Evolutionary conservation across 495 filamentous ascomycete genomes (phyloP), one percentile per base, ranked within the genome.

Genomic region (Hypoxylon trugodes): DNA sequence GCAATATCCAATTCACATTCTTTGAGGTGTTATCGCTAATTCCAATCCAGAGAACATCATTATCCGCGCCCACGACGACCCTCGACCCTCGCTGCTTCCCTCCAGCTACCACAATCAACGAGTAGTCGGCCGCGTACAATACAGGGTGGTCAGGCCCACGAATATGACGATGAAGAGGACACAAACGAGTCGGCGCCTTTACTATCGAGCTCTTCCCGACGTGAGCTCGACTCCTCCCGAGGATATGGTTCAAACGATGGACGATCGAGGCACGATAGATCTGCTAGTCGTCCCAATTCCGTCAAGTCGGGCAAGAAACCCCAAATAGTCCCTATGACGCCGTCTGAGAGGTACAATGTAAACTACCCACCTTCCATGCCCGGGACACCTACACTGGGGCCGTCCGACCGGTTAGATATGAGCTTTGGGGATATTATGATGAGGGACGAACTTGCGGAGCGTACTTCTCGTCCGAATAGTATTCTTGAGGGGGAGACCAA

Each of bases 351-450:
- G 26, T 93, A 92, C 73, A 89, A 96, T 83, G 84, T 98, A 57
- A 98, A 98, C 68, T 96, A 97, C 67, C 95, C 95, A n/a, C 95
- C 95, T 1, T 98, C 95, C 0, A 86, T 96, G 15, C 95, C 95
- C 0, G 86, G 84, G 4, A 89, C 90, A 15, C 95, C 95, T 77
- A 77, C 43, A 24, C 86, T 57, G 82, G 84, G 51, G 69, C 78
- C 42, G 70, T 83, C 45, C 16, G 79, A 77, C 26, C 75, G 57
- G 28, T 66, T 75, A 70, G 77, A 74, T 35, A 84, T 90, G 80
- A 88, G 81, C 53, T 96, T 87, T 69, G 89, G 91, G 41, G 93
- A 96, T 83, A 82, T 88, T 35, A 86, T 96, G 81, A 81, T 92
- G 35, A 84, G 87, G 50, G 77, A 83, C 61, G 81, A 87, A 13